phyloP scores from a whole-genome alignment of 306 rosid species.

The Morella rubra region DNA sequence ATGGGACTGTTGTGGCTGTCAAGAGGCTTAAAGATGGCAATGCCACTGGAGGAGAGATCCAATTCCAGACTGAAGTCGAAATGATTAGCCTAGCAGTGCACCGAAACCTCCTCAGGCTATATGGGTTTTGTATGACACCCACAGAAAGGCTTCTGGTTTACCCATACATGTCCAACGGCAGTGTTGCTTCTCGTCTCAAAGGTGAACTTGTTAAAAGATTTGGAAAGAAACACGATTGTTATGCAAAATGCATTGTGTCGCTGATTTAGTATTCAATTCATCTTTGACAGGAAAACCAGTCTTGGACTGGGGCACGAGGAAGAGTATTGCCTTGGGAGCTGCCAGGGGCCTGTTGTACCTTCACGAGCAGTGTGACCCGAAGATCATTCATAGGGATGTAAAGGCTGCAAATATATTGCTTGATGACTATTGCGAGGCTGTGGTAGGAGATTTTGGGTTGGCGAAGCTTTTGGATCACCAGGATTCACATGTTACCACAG shows the following conservation, averaged over 20 bases:
- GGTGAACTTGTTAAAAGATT: constrained; percentile 36
- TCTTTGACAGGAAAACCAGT: constrained; percentile 64
- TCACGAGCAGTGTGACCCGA: constrained; percentile 97
- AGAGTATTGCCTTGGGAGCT: constrained; percentile 86
- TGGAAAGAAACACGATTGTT: background rate
- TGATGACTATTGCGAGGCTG: constrained; percentile 92
- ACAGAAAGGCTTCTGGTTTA: constrained; percentile 83
- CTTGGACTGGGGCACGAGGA: constrained; percentile 84
- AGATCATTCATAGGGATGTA: constrained; percentile 92
- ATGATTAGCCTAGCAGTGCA: constrained; percentile 97
- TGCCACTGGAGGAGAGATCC: constrained; percentile 79
- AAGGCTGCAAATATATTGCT: constrained; percentile 95
- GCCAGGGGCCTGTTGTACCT: constrained; percentile 86
- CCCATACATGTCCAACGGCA: constrained; percentile 93
- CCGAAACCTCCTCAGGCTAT: constrained; percentile 75
- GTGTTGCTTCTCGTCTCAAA: constrained; percentile 91
- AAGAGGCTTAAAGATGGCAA: constrained; percentile 91
- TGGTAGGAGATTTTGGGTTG: constrained; percentile 93
- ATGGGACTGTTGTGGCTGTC: constrained; percentile 83
- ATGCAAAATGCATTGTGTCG: background rate
- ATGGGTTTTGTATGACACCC: constrained; percentile 81
- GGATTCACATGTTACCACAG: constrained; percentile 96
- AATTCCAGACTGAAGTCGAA: constrained; percentile 96
- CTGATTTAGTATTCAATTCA: constrained; percentile 17
- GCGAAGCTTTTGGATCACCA: constrained; percentile 95